phyloP scores from a whole-genome alignment of 495 filamentous ascomycete species.

The Penicillium ochrochloron region DNA sequence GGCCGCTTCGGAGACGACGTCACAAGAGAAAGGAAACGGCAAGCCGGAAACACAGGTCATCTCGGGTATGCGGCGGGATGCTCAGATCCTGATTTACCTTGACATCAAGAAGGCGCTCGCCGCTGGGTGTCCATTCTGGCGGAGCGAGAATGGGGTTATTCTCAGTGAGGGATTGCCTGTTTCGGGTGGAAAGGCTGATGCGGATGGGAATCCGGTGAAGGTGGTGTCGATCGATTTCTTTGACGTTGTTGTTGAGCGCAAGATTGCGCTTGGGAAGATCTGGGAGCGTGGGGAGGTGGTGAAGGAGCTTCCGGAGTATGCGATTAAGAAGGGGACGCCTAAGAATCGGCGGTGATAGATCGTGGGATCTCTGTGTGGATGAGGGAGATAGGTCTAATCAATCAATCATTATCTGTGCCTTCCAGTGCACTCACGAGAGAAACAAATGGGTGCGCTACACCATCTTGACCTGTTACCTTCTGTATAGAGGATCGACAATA shows the following conservation, averaged over 20 bases:
- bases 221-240: constrained; percentile 49
- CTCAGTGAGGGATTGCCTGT: constrained; percentile 51
- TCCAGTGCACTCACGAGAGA: too few relatives aligned
- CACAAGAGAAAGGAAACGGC: constrained; percentile 8
- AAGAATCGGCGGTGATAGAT: constrained; percentile 34
- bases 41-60: constrained; percentile 57
- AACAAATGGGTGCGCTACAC: too few relatives aligned
- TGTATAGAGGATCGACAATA: too few relatives aligned
- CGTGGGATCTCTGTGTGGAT: not conserved
- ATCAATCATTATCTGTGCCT: not conserved
- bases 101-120: constrained; percentile 69
- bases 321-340: constrained; percentile 38
- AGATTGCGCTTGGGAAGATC: constrained; percentile 60
- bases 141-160: constrained; percentile 82
- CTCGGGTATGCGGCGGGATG: constrained; percentile 82
- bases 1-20: constrained; percentile 24
- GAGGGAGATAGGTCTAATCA: not conserved
- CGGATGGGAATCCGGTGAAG: constrained; percentile 27
- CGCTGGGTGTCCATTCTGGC: constrained; percentile 77
- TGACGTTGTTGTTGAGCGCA: constrained; percentile 61
- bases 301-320: constrained; percentile 49
- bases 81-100: constrained; percentile 79
- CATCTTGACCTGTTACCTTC: too few relatives aligned
- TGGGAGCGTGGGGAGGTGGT: constrained; percentile 68
- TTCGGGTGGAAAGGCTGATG: constrained; percentile 17